Evolutionary conservation across 352 stramenopile species (phyloP), one percentile per base, ranked within the genome.

Genomic region (Globisporangium perplexum): DNA sequence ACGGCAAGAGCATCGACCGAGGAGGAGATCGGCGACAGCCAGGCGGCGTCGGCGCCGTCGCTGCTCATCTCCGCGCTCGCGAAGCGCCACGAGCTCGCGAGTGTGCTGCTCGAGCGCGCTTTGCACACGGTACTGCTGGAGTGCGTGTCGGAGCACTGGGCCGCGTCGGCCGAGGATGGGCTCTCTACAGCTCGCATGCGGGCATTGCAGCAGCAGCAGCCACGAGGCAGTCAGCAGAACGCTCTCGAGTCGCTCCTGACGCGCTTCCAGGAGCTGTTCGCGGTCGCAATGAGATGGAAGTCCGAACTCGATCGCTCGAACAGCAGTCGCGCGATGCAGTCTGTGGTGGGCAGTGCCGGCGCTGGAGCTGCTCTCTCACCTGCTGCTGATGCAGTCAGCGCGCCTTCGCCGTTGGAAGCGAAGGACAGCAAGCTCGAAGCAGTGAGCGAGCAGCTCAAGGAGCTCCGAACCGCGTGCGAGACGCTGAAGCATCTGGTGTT

Each of bases 1-100:
- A 18, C 33, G 33, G 18, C 33, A 18, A 18, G 14, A 4, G 4
- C 33, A 39, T 39, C 33, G 4, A 11, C 18, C 4, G 33, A 18
- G 14, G 33, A 18, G 17, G 23, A 42, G 50, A 12, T 23, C 46
- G 53, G 53, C 43, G 14, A 43, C 5, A 69, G 1, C 24, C 60
- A 18, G 49, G 64, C 30, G 41, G 43, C 66, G 47, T 65, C 33
- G 33, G 42, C 68, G 20, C 79, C 79, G 36, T 90, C 79, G 20
- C 59, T 90, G 18, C 57, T 90, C 28, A 62, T 85, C 14, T 81
- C 76, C 3, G 63, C 76, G 14, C 59, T 90, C 3, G 20, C 48
- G 0, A 86, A 88, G 48, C 74, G 76, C 5, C 74, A 72, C 47
- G 69, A 70, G 10, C 44, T 74, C 4, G 54, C 55, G 49, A 43